phyloP scores from a whole-genome alignment of 192 early-diverging fungal genomes.

The Backusella morwellensis region DNA sequence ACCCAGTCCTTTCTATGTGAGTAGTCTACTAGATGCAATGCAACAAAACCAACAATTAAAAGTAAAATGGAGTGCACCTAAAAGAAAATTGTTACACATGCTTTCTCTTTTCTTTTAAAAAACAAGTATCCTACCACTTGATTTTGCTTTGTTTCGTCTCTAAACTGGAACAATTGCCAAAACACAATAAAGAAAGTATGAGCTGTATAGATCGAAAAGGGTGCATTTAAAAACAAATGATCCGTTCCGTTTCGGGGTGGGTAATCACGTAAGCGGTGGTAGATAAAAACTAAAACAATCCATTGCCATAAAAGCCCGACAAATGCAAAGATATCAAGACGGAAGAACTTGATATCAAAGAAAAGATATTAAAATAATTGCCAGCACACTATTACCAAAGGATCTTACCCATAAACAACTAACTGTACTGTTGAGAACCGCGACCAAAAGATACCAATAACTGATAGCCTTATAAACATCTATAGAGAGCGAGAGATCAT shows the following conservation, averaged over 20 bases:
- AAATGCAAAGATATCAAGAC: constrained; percentile 21
- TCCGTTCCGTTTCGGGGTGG: constrained; percentile 36
- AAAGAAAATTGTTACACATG: background rate
- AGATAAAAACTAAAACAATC: constrained; percentile 23
- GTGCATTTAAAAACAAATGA: constrained; percentile 35
- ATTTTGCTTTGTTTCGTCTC: constrained; percentile 5
- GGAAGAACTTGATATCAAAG: constrained; percentile 11
- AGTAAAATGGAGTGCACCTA: constrained; percentile 1
- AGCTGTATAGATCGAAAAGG: constrained; percentile 40
- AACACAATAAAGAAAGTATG: constrained; percentile 19
- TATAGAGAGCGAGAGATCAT: background rate
- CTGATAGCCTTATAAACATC: constrained; percentile 27
- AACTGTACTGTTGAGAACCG: constrained; percentile 13
- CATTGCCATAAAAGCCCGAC: constrained; percentile 27
- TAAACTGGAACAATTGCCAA: constrained; percentile 23
- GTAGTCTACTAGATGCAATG: constrained; percentile 29
- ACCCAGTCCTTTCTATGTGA: constrained; percentile 35
- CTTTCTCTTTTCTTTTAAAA: background rate
- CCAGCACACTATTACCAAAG: background rate
- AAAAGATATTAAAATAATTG: background rate
- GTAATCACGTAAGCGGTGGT: constrained; percentile 30
- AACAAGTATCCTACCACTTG: background rate
- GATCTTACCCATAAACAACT: constrained; percentile 21
- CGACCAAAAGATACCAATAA: constrained; percentile 31
- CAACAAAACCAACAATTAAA: constrained; percentile 18